Base-by-base conservation (phyloP, 2,329 filamentous ascomycete species). In the Fusarium verticillioides region DNA sequence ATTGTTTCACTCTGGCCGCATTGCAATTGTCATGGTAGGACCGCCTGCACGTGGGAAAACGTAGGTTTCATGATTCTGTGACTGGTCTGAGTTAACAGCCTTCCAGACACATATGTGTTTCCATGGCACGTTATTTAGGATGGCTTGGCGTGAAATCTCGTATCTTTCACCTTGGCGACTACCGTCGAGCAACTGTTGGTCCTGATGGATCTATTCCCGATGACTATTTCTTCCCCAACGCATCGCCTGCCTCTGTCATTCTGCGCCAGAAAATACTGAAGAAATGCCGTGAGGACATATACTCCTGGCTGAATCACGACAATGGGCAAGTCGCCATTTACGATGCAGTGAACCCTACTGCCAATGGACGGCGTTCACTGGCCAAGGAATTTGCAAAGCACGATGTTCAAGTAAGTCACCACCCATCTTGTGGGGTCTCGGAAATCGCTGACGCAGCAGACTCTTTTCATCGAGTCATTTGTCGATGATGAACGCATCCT, bases 241-340 rank as follows among this genome's bases (percentile, higher is more conserved):
- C 97, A 34, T 96, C 95, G 32, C 94, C 96, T 8, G 90, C 93
- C 18, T 97, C 96, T 3, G 93, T 98, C n/a, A 90, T 98, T 74
- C 86, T 99, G 56, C 91, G 96, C 39, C 96, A 98, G 82, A 98
- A 98, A 85, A 99, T 99, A 60, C 87, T 99, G 26, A 97, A 98
- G 84, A 97, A 97, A 81, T 99, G 96, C 77, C 91, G 96, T 66
- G 95, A 98, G 80, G 96, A 99, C 79, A 98, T 99, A 64, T 97
- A 98, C 79, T 92, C 93, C 62, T 99, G 97, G 87, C 85, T 99
- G 49, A 97, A 98, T 78, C 93, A 98, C 76, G 96, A 98, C 79
- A 98, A 98, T 77, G 96, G 96, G 18, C 96, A 99, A 80, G 96
- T 99, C 62, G 96, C 96, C 63, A 98, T 99, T 68, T 99, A 98